Percentiles rank a stretch among this genome's conserved stretches.
Evolutionary conservation across 495 filamentous ascomycete species (phyloP).

Genomic region (Neurospora sp.): DNA sequence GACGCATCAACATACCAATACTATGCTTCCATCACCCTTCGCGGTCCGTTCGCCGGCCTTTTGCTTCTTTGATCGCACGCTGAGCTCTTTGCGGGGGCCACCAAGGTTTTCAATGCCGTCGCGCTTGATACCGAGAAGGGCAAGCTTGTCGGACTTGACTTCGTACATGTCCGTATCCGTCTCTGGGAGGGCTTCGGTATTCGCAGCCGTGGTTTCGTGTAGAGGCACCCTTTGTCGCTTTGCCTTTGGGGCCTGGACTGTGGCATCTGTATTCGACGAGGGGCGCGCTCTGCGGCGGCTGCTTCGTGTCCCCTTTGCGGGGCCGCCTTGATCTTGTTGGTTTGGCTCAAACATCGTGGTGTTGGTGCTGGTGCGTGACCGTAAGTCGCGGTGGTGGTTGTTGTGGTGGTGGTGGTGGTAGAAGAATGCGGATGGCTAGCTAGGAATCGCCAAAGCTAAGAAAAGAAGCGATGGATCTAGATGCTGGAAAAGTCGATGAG

Average conservation of each 20-base stretch:
- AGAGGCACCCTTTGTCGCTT: conserved; percentile 62
- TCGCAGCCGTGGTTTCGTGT: conserved; percentile 42
- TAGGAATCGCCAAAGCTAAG: not conserved
- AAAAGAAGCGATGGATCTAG: not conserved
- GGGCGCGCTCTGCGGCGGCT: conserved; percentile 58
- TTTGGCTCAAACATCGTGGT: not conserved
- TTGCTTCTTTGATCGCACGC: conserved; percentile 49
- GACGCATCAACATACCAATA: conserved; percentile 43
- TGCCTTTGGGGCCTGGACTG: conserved; percentile 53
- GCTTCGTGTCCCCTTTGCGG: conserved; percentile 45
- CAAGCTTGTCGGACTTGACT: conserved; percentile 34
- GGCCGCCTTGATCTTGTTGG: conserved; percentile 22
- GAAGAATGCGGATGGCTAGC: not conserved
- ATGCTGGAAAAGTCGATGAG: not conserved
- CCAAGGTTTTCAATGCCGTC: conserved; percentile 34
- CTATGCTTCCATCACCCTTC: conserved; percentile 52
- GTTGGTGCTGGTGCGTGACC: conserved; percentile 5
- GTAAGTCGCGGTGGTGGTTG: not conserved
- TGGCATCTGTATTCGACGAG: conserved; percentile 48
- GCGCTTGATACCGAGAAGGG: conserved; percentile 31
- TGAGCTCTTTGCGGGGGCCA: conserved; percentile 39
- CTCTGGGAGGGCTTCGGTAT: conserved; percentile 35
- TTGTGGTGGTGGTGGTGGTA: not conserved
- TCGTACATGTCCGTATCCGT: conserved; percentile 39
- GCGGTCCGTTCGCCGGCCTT: conserved; percentile 45